These are phyloP conservation scores for Clonostachys solani DNA, from an alignment of 2,329 filamentous ascomycete species.

Conservation along the genomic window DNA sequence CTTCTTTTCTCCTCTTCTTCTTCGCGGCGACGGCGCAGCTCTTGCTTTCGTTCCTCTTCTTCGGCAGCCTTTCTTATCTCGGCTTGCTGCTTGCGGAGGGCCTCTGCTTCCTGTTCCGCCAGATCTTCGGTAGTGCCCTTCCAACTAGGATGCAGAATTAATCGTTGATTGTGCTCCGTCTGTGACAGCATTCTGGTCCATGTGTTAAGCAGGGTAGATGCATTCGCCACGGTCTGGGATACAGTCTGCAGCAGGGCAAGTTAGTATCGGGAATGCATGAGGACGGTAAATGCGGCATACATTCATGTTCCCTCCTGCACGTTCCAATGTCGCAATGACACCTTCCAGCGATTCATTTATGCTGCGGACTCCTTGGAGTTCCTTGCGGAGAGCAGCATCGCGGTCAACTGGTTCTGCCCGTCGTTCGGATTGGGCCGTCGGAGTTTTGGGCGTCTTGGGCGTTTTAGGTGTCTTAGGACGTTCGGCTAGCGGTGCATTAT, in stretches of 20 bases:
- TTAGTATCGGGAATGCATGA: slow-evolving; percentile 5
- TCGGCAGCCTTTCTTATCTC: slow-evolving; percentile 73
- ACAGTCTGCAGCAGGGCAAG: slow-evolving; percentile 56
- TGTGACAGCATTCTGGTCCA: slow-evolving; percentile 96
- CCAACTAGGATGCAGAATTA: slow-evolving; percentile 86
- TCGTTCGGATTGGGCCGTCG: slow-evolving; percentile 23
- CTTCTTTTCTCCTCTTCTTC: slow-evolving; percentile 47
- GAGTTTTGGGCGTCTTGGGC: slow-evolving; percentile 42
- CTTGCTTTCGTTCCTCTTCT: slow-evolving; percentile 73
- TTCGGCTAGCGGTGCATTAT: slow-evolving; percentile 19
- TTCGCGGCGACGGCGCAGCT: slow-evolving; percentile 58
- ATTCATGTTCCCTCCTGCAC: slow-evolving; percentile 73
- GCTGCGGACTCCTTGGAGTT: slow-evolving; percentile 77
- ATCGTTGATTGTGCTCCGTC: slow-evolving; percentile 93
- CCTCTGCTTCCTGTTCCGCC: slow-evolving; percentile 80
- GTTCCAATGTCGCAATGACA: slow-evolving; percentile 66
- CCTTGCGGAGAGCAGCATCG: slow-evolving; percentile 69
- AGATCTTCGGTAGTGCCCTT: slow-evolving; percentile 85
- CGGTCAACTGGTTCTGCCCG: slow-evolving; percentile 52
- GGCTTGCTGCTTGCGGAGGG: slow-evolving; percentile 66
- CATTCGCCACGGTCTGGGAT: slow-evolving; percentile 77
- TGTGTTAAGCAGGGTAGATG: slow-evolving; percentile 85
- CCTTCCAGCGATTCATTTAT: slow-evolving; percentile 87
- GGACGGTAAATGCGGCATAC: slow-evolving; percentile 34
- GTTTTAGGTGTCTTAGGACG: slow-evolving; percentile 42